A percentile compares a stretch with the other conserved stretches of the same genome.
These are phyloP conservation scores for Mycogone perniciosa DNA, from an alignment of 2,329 filamentous ascomycete species.

Conservation along the genomic window DNA sequence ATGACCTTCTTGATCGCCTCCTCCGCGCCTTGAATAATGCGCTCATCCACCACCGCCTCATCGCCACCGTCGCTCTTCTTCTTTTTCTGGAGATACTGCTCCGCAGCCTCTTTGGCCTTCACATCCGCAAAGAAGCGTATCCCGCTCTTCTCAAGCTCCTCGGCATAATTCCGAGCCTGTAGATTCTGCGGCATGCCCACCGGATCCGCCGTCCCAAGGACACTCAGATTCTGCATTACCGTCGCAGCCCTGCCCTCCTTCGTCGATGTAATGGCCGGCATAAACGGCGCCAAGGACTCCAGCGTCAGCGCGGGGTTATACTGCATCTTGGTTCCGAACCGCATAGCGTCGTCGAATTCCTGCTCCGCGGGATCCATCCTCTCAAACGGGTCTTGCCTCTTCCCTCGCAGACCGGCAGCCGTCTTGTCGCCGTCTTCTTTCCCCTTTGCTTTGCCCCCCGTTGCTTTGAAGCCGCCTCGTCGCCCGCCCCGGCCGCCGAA, in stretches of 20 bases:
- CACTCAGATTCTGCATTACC: constrained; percentile 31
- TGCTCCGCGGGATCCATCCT: constrained; percentile 27
- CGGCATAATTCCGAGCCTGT: constrained; percentile 26
- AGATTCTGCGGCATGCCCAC: constrained; percentile 26
- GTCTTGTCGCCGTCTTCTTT: constrained; percentile 17
- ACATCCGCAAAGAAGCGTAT: constrained; percentile 28
- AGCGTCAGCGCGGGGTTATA: constrained; percentile 31
- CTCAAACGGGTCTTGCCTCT: constrained; percentile 20
- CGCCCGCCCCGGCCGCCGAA: constrained; percentile 13
- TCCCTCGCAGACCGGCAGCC: constrained; percentile 12
- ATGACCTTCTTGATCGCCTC: constrained; percentile 29
- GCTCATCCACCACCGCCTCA: constrained; percentile 6
- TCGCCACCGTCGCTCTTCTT: constrained; percentile 14
- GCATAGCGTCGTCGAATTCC: constrained; percentile 30
- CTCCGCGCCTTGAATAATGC: constrained; percentile 28
- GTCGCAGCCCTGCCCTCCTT: constrained; percentile 25
- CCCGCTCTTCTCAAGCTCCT: constrained; percentile 24
- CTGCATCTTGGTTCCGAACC: constrained; percentile 26
- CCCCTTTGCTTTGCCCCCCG: constrained; percentile 11
- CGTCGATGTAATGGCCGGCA: constrained; percentile 25
- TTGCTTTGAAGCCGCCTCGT: constrained; percentile 15
- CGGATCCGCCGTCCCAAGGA: constrained; percentile 30
- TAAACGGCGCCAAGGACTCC: constrained; percentile 25
- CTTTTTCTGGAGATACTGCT: constrained; percentile 24
- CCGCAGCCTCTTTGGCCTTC: constrained; percentile 24